phyloP scores from a whole-genome alignment of 805 yeast species.

The Kurtzmaniella fragi region DNA sequence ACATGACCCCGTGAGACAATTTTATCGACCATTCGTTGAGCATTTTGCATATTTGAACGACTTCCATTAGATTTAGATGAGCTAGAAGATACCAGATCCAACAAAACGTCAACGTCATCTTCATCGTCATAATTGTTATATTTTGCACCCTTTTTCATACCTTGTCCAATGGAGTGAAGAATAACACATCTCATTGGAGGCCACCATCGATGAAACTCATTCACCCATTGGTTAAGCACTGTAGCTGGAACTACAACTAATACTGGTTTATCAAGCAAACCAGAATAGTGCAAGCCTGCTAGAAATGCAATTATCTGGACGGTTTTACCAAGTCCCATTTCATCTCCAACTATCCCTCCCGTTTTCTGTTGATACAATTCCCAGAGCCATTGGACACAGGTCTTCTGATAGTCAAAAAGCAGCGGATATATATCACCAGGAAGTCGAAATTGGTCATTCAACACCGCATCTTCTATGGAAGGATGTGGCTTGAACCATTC shows the following conservation, averaged over 20 bases:
- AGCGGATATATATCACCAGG: slow-evolving; percentile 91
- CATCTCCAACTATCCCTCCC: slow-evolving; percentile 97
- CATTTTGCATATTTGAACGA: slow-evolving; percentile 21
- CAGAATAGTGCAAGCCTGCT: slow-evolving; percentile 86
- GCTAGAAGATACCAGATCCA: slow-evolving; percentile 34
- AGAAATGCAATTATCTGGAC: slow-evolving; percentile 87
- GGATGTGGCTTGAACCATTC: slow-evolving; percentile 85
- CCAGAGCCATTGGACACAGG: slow-evolving; percentile 97
- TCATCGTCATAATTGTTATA: slow-evolving; percentile 35
- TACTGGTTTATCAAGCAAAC: slow-evolving; percentile 68
- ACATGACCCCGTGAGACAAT: slow-evolving; percentile 73
- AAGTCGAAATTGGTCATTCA: slow-evolving; percentile 63
- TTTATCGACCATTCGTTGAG: slow-evolving; percentile 47
- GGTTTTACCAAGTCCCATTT: slow-evolving; percentile 97
- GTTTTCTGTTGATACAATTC: slow-evolving; percentile 84
- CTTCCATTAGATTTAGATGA: not conserved
- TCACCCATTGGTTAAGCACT: slow-evolving; percentile 94
- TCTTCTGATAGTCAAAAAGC: slow-evolving; percentile 88
- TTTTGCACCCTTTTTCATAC: slow-evolving; percentile 45
- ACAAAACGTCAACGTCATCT: slow-evolving; percentile 46
- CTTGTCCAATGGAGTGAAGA: slow-evolving; percentile 88
- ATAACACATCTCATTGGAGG: slow-evolving; percentile 86
- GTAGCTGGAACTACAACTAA: slow-evolving; percentile 95
- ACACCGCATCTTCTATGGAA: slow-evolving; percentile 61
- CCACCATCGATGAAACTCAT: slow-evolving; percentile 97